Evolutionary conservation across 306 rosid genomes (phyloP), one percentile per base, ranked within the genome.

Genomic region (Gleditsia sinensis): DNA sequence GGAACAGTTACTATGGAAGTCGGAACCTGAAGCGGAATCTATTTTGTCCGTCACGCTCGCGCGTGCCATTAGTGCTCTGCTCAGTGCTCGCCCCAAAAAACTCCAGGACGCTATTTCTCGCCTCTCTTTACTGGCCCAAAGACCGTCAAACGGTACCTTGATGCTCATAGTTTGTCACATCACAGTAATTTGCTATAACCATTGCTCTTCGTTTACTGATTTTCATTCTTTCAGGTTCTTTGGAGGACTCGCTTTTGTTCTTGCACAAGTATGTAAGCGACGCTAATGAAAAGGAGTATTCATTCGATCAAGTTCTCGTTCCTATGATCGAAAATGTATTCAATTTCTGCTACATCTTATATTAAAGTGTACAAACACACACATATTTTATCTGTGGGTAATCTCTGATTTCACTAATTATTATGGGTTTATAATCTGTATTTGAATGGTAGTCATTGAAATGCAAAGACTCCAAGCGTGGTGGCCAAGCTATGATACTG

Each of bases 291-390:
- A 74, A 79, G 36, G 51, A 78, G 10, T 80, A 67, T 51, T 69
- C 86, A 2, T 77, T 80, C 28, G 86, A 84, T 66, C 91, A 82
- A 59, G 33, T 91, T 40, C 89, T 94, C 54, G 50, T 89, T 75
- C 97, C 97, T 30, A 60, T 94, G 74, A 88, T 91, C 78, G 88
- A 91, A 82, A 81, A 81, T 56, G 98, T 91, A 86, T 13, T 42
- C 67, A 2, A 11, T 49, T 76, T 65, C 39, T 23, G 5, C 43
- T 56, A 7, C 9, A 0, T 67, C 37, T 10, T 19, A 37, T 9
- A 11, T 27, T 32, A 1, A 45, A 9, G 7, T n/a, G n/a, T n/a
- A n/a, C n/a, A n/a, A n/a, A n/a, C n/a, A 33, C 46, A 8, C 13
- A 5, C 2, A 16, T 10, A 19, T 57, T 11, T 17, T 3, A 8